Evolutionary conservation across 331 rosid species (phyloP), one percentile per base, ranked within the genome.

Genomic region (Stylosanthes scabra): DNA sequence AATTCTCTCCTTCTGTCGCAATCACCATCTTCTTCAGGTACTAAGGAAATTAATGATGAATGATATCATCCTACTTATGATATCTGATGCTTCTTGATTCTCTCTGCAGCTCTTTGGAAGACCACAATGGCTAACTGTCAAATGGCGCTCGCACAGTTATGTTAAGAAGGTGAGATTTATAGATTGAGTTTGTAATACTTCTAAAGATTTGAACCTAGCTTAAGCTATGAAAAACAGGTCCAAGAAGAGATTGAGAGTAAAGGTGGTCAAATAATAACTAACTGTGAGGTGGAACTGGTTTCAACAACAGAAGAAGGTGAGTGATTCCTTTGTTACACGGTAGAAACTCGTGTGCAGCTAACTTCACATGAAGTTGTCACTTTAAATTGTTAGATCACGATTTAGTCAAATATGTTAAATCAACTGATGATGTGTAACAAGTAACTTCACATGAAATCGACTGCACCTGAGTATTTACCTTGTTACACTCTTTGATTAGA

Each of bases 1-100:
- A 4, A 88, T 89, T 67, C 96, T 93, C 70, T 93, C 97, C 0
- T 93, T 93, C 75, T 93, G 95, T 63, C 96, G 90, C 31, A 93
- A 91, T 68, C 98, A 93, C 59, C 89, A 93, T 83, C 87, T 93
- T 55, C 96, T 93, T 80, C 96, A 93, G 96, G 97, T 89, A 70
- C 69, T 8, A 54, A 2, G 41, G 39, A 56, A 2, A 42, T 29
- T 14, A 57, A 1, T 20, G 0, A 9, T 77, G 54, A 3, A 58
- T 13, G n/a, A n/a, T n/a, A n/a, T 27, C 20, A 20, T 74, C 25
- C 9, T 2, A 16, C 1, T 40, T 58, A 31, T 20, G 25, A 14
- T 44, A 8, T 14, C 16, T 9, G 41, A 34, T 34, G 49, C 7
- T 56, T 71, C 5, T 56, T 76, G 34, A 59, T 73, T 47, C 41